Base-by-base conservation (phyloP, 148 eudicot genomes). In the Fallopia convolvulus region DNA sequence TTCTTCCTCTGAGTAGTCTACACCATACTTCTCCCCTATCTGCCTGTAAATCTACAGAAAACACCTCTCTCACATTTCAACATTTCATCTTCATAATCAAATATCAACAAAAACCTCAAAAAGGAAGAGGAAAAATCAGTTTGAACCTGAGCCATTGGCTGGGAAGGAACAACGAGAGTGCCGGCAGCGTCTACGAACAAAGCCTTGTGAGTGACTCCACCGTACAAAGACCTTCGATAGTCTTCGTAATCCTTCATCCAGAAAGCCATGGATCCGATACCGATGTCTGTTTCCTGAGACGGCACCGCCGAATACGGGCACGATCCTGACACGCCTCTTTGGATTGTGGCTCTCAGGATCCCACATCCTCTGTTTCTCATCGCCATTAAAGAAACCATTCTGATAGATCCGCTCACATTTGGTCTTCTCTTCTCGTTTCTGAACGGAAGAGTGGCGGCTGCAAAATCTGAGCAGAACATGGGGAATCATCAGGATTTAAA, bases 21-120 rank as follows among this genome's bases (percentile, higher is more conserved):
- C 99, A 41, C 97, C 99, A 83, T 95, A 95, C 76, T 95, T 95
- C 84, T 92, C 93, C 61, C 97, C 99, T 75, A 95, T 89, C 75
- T 95, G 78, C 78, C 89, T 91, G 77, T 92, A 92, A 75, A 75
- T 44, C 32, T 23, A 36, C 17, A 49, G 1, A 70, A 42, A 46
- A 10, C 3, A 0, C 50, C 15, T 20, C 8, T 11, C 47, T 17
- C 6, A 36, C 12, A 41, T 26, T 9, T 63, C 5, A 74, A 39
- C 7, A 5, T 36, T 2, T 68, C 0, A 36, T n/a, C 40, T 21
- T 23, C 17, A 23, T 49, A 72, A 11, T 73, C 23, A 44, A 23
- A 75, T 12, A 63, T 2, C 8, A 8, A 50, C 11, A 32, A 75
- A 73, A 17, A 7, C 47, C 8, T 58, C 33, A 41, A 74, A 36